Evolutionary conservation across 1,139 yeast genomes (phyloP), one percentile per base, ranked within the genome.

Genomic region (Diutina ranongensis): DNA sequence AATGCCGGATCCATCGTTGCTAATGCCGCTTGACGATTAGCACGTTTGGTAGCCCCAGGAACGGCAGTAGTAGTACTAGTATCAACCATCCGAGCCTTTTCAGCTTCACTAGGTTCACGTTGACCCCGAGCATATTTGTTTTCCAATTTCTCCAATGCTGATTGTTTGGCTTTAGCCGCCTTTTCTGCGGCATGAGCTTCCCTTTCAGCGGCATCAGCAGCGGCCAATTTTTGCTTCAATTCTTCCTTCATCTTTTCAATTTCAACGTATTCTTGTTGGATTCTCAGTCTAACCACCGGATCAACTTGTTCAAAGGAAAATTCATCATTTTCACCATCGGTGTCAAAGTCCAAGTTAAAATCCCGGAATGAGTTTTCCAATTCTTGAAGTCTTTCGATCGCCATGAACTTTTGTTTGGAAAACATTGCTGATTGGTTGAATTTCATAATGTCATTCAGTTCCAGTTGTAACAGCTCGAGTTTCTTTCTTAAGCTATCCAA

Each of bases 391-490:
- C 92, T 68, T 48, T 80, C 83, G 69, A 81, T 67, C 0, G 92
- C 92, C 57, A 76, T 68, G 45, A 65, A 59, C 55, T 76, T 82
- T 55, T 79, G 82, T 50, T 75, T 73, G 44, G 69, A 66, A 58
- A 78, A 71, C 59, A 76, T 60, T 45, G 83, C 79, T 13, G 18
- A 20, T 50, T 79, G 74, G 58, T 80, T 82, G 54, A 71, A 77
- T 56, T 83, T 83, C 63, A 83, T 68, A 44, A 83, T 78, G 52
- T 80, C 86, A 58, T 83, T 83, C 1, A 88, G 80, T 57, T 83
- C 89, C 46, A 71, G 71, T 58, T 83, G 92, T 40, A 83, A 64
- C 9, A 72, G 70, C 4, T 80, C 71, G 40, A 83, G 62, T 53
- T 78, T 78, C 50, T 72, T 71, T 50, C 84, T 68, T 45, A 83